Evolutionary conservation across 73 alveolate genomes (phyloP).

Genomic region (Tetrahymena thermophila): DNA sequence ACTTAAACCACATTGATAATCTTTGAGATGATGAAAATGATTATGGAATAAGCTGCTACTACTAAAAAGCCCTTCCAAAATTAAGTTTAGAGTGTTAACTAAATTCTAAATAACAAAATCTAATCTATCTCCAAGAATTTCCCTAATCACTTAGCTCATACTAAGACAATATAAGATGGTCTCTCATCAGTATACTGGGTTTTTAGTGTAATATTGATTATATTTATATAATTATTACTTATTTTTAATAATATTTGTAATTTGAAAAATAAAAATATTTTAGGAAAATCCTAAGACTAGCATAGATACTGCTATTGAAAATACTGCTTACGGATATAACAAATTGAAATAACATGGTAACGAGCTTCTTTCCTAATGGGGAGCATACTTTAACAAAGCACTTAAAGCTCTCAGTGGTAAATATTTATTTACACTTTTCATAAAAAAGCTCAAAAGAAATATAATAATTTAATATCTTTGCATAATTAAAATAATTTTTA

Average conservation of each 20-base stretch:
- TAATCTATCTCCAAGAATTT: neutral
- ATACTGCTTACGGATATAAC: neutral
- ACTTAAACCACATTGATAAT: neutral
- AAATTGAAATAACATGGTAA: neutral
- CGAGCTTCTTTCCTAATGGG: neutral
- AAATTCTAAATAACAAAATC: neutral
- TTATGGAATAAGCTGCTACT: neutral
- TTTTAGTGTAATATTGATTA: neutral
- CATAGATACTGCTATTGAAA: neutral
- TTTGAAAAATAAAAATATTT: neutral
- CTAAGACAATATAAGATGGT: neutral
- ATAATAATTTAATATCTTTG: no score
- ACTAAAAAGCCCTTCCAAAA: neutral
- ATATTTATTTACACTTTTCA: neutral
- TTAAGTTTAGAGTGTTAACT: neutral
- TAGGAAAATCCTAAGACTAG: neutral
- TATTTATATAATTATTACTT: neutral
- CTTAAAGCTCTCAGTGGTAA: neutral
- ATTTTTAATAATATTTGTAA: neutral
- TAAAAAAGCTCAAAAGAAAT: no score
- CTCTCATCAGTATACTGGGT: neutral
- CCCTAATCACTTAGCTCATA: neutral
- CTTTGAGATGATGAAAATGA: neutral
- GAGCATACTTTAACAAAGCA: neutral
- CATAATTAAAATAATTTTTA: no score